Evolutionary conservation across 163 green algal genomes (phyloP).

Genomic region (Scenedesmus sp.): DNA sequence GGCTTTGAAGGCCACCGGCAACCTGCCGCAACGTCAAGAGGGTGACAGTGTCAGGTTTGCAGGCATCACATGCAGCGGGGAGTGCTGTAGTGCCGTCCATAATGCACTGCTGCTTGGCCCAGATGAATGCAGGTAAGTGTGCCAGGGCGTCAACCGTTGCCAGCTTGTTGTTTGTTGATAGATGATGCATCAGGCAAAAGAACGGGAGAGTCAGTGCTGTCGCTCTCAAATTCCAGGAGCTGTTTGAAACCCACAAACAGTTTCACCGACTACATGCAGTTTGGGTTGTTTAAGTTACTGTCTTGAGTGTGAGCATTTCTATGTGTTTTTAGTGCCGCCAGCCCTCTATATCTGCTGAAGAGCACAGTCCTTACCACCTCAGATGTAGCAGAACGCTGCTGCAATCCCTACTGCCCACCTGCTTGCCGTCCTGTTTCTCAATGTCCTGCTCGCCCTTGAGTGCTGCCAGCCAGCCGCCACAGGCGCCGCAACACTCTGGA

Average conservation of each 20-base stretch:
- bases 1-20: slow-evolving; percentile 21
- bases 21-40: background rate
- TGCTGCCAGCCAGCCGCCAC: slow-evolving; percentile 11
- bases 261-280: no score
- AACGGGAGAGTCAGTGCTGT: no score
- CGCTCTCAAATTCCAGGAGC: no score
- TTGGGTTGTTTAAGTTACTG: no score
- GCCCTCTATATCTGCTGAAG: no score
- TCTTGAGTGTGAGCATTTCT: background rate
- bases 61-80: background rate
- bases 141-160: no score
- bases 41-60: background rate
- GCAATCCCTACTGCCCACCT: slow-evolving; percentile 16
- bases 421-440: background rate
- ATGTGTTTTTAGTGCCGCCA: no score
- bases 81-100: background rate
- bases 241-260: no score
- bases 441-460: slow-evolving; percentile 28
- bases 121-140: background rate
- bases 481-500: background rate
- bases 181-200: no score
- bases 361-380: no score
- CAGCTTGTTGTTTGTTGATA: no score
- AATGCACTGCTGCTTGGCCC: background rate
- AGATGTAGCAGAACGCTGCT: no score